Evolutionary conservation across 352 stramenopile species (phyloP).

Genomic region (Elongisporangium undulatum): DNA sequence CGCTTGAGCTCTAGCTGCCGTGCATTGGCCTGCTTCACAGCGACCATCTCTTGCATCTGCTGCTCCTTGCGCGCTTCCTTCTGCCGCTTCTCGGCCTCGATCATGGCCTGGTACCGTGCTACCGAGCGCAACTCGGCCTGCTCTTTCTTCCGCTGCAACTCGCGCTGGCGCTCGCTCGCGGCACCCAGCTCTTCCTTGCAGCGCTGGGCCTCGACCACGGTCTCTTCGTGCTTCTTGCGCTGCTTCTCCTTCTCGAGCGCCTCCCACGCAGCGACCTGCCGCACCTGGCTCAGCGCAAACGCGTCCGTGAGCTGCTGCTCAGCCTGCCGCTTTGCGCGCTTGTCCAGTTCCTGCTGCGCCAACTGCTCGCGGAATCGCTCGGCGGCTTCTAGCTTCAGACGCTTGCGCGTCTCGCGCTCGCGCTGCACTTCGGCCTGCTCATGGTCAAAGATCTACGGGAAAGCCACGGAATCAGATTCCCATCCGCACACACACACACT

Average conservation of each 20-base stretch:
- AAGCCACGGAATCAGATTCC: conserved; percentile 1
- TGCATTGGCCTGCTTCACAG: conserved; percentile 47
- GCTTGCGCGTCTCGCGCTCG: conserved; percentile 41
- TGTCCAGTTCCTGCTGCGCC: conserved; percentile 36
- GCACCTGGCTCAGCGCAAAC: conserved; percentile 30
- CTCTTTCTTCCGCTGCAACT: conserved; percentile 30
- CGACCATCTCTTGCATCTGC: conserved; percentile 34
- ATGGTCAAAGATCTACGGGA: conserved; percentile 44
- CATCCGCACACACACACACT: not conserved
- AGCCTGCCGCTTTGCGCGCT: conserved; percentile 15
- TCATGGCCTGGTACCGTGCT: conserved; percentile 30
- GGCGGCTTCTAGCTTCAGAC: conserved; percentile 30
- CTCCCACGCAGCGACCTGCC: conserved; percentile 39
- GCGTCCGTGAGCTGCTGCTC: conserved; percentile 28
- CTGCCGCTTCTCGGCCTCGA: conserved; percentile 40
- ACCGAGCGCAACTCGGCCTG: conserved; percentile 38
- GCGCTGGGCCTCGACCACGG: conserved; percentile 32
- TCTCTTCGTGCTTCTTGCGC: conserved; percentile 17
- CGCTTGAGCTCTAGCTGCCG: conserved; percentile 49
- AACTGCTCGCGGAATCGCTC: conserved; percentile 34
- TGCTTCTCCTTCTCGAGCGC: conserved; percentile 31
- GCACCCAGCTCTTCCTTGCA: conserved; percentile 38
- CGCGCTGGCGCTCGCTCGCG: conserved; percentile 28
- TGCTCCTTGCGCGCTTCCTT: conserved; percentile 40
- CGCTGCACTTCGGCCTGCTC: conserved; percentile 48